Evolutionary conservation across 1,139 yeast species (phyloP).

Genomic region (Waltiozyma sp.): DNA sequence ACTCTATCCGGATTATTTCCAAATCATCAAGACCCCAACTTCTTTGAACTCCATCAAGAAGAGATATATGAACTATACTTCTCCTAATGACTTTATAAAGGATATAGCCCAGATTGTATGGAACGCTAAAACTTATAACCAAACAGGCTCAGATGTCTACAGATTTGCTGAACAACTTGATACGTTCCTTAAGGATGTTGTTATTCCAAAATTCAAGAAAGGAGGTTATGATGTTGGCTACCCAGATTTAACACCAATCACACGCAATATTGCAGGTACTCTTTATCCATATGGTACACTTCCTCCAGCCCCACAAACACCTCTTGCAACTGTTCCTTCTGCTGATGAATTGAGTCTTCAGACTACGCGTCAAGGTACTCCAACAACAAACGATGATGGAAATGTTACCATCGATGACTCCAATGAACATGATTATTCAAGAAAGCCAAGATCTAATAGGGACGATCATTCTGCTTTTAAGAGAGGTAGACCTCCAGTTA

Average conservation of each 20-base stretch:
- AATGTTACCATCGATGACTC: conserved; percentile 5
- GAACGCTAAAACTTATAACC: conserved; percentile 82
- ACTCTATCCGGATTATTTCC: conserved; percentile 61
- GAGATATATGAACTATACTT: conserved; percentile 36
- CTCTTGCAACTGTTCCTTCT: background rate
- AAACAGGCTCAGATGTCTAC: conserved; percentile 55
- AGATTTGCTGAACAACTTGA: conserved; percentile 66
- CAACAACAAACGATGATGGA: conserved; percentile 11
- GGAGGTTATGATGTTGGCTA: conserved; percentile 36
- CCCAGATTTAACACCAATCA: conserved; percentile 64
- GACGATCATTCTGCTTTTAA: conserved; percentile 38
- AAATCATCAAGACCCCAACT: conserved; percentile 60
- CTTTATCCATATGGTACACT: conserved; percentile 12
- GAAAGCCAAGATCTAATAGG: conserved; percentile 2
- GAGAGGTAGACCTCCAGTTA: conserved; percentile 93
- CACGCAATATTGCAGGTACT: conserved; percentile 23
- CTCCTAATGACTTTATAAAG: conserved; percentile 56
- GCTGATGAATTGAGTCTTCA: conserved; percentile 7
- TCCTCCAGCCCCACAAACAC: conserved; percentile 1
- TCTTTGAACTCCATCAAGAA: conserved; percentile 63
- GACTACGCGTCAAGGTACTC: conserved; percentile 8
- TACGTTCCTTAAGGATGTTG: conserved; percentile 39
- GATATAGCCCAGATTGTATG: conserved; percentile 80
- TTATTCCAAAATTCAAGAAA: conserved; percentile 39
- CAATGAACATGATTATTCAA: conserved; percentile 10